Evolutionary conservation across 1,284 basidiomycete species (phyloP), one percentile per base, ranked within the genome.

Genomic region (Leucoagaricus sp.): DNA sequence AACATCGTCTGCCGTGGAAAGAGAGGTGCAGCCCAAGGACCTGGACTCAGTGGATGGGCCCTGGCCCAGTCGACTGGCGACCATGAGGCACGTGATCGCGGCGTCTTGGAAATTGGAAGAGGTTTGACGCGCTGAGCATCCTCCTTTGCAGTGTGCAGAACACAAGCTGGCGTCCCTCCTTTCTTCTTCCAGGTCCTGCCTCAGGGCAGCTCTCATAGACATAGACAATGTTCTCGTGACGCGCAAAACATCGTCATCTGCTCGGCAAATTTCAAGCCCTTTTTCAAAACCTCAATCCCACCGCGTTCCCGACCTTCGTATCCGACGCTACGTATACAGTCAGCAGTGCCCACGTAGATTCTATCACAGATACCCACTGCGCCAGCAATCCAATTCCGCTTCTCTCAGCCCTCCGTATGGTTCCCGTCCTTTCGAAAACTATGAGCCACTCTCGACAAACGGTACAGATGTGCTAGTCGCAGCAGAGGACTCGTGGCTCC

Each of bases 401-500:
- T 40, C 19, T 15, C 38, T 38, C 8, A 10, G 9, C 1, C 8
- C 26, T 4, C 29, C 45, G n/a, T 52, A 38, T n/a, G n/a, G n/a
- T n/a, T n/a, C n/a, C n/a, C n/a, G n/a, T 57, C 46, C 49, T 34
- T 15, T 19, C 25, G 17, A 44, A 40, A 52, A 44, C 8, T 5
- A 15, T 15, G 8, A 10, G 28, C 23, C n/a, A 13, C 33, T 25
- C 7, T 47, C 31, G 34, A 21, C 42, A 28, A 26, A 19, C 25
- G 23, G 19, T 8, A 17, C 8, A n/a, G 21, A 13, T 4, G 12
- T 23, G 17, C 25, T 55, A 38, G 51, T 21, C 13, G 61, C 61
- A 3, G 60, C 62, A 23, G 64, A 65, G 44, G 58, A 52, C 36
- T 59, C 59, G 19, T 65, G 61, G 61, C 49, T 62, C 15, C 61